phyloP scores from a whole-genome alignment of 2,329 filamentous ascomycete species.

The Hypoxylon sp. region DNA sequence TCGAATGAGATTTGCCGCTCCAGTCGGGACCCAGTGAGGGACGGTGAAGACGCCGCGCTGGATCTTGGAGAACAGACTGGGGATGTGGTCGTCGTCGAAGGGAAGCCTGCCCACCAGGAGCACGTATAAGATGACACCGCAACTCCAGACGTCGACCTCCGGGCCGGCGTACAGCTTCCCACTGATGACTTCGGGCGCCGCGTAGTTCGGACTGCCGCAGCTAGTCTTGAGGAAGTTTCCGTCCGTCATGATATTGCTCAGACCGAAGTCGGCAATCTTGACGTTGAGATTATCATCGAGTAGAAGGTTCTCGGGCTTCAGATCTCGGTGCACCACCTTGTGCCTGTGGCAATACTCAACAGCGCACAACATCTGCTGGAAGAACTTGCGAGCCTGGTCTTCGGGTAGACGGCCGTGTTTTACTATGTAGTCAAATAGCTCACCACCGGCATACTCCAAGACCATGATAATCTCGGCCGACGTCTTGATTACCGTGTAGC shows the following conservation, averaged over 20 bases:
- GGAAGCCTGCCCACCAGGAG: conserved; percentile 83
- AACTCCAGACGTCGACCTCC: conserved; percentile 98
- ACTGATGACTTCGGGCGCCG: conserved; percentile 95
- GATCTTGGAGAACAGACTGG: conserved; percentile 97
- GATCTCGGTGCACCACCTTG: conserved; percentile 97
- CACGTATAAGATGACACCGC: conserved; percentile 89
- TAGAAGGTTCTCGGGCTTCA: conserved; percentile 96
- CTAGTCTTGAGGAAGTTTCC: conserved; percentile 99
- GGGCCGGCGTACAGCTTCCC: conserved; percentile 97
- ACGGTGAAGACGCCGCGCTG: conserved; percentile 92
- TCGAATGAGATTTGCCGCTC: conserved; percentile 82
- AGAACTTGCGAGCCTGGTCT: conserved; percentile 92
- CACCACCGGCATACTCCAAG: conserved; percentile 93
- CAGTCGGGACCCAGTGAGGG: conserved; percentile 87
- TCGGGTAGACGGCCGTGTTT: conserved; percentile 92
- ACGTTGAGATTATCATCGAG: conserved; percentile 96
- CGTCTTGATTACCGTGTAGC: conserved; percentile 96
- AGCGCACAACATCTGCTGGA: conserved; percentile 98
- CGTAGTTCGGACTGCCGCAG: conserved; percentile 97
- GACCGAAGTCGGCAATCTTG: conserved; percentile 98
- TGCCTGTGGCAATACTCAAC: conserved; percentile 99
- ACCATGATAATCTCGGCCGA: conserved; percentile 98
- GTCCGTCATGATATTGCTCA: conserved; percentile 99
- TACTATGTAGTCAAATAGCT: conserved; percentile 98
- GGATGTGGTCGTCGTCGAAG: conserved; percentile 98